These are phyloP conservation scores for Serendipita sp. DNA, from an alignment of 768 basidiomycete species.

Conservation along the genomic window DNA sequence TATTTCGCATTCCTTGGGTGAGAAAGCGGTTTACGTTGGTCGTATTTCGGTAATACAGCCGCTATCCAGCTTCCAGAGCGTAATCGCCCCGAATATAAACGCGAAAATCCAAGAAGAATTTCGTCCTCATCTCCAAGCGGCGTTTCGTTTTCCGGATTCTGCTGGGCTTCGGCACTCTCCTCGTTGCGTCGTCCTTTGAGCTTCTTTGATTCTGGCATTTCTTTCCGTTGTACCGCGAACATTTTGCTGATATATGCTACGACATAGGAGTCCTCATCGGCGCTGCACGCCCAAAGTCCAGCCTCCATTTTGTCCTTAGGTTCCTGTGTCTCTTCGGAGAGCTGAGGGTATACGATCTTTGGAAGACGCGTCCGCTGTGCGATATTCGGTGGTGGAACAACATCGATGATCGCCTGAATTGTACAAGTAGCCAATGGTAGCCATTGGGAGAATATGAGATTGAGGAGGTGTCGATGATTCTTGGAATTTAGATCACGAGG, in stretches of 20 bases:
- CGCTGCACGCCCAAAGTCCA: slow-evolving; percentile 61
- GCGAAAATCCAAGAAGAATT: slow-evolving; percentile 77
- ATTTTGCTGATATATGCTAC: slow-evolving; percentile 94
- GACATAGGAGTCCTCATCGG: slow-evolving; percentile 38
- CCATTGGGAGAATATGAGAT: slow-evolving; percentile 88
- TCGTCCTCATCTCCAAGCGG: slow-evolving; percentile 29
- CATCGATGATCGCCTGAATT: slow-evolving; percentile 81
- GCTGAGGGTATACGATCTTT: slow-evolving; percentile 77
- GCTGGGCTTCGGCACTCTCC: slow-evolving; percentile 31
- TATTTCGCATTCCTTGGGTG: slow-evolving; percentile 56
- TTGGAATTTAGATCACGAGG: slow-evolving; percentile 86
- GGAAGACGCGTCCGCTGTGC: slow-evolving; percentile 78
- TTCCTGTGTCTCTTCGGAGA: slow-evolving; percentile 38
- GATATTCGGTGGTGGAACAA: slow-evolving; percentile 73
- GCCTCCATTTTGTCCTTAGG: slow-evolving; percentile 72
- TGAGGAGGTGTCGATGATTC: slow-evolving; percentile 70
- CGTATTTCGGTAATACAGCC: slow-evolving; percentile 80
- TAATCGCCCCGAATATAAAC: slow-evolving; percentile 83
- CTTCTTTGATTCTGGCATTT: slow-evolving; percentile 77
- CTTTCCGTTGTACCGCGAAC: slow-evolving; percentile 74
- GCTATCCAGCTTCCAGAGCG: slow-evolving; percentile 44
- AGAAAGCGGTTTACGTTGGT: slow-evolving; percentile 37
- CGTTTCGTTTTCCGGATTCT: slow-evolving; percentile 14
- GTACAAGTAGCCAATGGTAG: slow-evolving; percentile 83
- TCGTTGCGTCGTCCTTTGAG: slow-evolving; percentile 76